These are phyloP conservation scores for Pythium grandisporangium DNA, from an alignment of 352 stramenopile species.

Conservation along the genomic window DNA sequence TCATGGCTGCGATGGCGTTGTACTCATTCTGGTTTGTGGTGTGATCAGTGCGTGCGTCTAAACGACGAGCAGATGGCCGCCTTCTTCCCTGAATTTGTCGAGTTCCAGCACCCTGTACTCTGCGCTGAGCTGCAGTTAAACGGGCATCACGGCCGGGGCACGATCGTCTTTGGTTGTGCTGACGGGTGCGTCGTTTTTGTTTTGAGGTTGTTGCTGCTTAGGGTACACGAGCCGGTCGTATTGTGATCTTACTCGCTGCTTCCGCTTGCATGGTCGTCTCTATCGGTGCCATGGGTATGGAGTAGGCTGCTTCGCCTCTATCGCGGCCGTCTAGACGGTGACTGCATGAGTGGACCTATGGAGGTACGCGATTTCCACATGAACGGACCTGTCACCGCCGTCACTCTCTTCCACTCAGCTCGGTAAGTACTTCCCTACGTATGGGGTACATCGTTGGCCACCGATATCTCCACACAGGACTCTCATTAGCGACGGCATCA, in stretches of 20 bases:
- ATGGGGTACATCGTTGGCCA: no score
- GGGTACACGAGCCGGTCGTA: no score
- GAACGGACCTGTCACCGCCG: slow-evolving; percentile 47
- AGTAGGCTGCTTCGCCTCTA: slow-evolving; percentile 51
- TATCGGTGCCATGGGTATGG: no score
- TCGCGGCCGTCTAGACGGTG: slow-evolving; percentile 18
- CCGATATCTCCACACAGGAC: no score
- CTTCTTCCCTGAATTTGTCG: slow-evolving; percentile 63
- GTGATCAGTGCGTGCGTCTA: slow-evolving; percentile 30
- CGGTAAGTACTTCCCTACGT: no score
- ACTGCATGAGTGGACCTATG: slow-evolving; percentile 33
- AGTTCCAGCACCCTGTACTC: slow-evolving; percentile 46
- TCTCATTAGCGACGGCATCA: no score
- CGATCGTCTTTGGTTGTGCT: slow-evolving; percentile 54
- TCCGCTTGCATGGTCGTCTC: no score
- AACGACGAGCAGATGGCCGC: slow-evolving; percentile 46
- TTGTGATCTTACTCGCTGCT: no score
- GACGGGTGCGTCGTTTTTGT: slow-evolving; percentile 33
- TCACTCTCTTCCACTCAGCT: slow-evolving; percentile 30
- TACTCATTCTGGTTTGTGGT: not conserved
- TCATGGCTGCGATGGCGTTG: not conserved
- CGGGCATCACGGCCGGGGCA: slow-evolving; percentile 17
- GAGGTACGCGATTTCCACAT: slow-evolving; percentile 38
- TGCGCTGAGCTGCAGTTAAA: slow-evolving; percentile 28
- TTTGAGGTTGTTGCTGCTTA: no score